A percentile compares a stretch with the other conserved stretches of the same genome.
Conservation (phyloP, 2,329 filamentous ascomycete species). For the Zasmidium cellare region DNA sequence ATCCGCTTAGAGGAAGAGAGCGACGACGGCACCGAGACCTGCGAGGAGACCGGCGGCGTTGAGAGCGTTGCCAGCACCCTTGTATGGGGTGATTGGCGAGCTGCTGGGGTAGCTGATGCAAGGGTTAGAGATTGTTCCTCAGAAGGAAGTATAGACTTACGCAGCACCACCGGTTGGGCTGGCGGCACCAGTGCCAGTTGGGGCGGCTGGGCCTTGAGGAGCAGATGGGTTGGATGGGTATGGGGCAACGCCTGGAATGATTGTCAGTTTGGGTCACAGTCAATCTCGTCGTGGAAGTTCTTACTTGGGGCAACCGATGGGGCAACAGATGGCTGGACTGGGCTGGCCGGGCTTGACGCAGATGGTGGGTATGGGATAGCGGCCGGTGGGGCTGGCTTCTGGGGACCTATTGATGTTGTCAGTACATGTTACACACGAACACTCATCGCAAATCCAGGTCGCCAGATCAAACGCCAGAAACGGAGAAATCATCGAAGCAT, state of each 20-base stretch:
- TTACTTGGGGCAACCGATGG: no score
- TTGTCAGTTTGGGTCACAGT: no score
- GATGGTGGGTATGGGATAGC: conserved; percentile 1
- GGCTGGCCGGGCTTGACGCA: neutral
- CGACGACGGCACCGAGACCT: conserved; percentile 25
- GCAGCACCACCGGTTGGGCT: conserved; percentile 8
- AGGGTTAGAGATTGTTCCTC: no score
- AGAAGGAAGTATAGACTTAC: conserved; percentile 2
- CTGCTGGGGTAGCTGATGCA: conserved; percentile 1
- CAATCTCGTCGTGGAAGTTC: no score
- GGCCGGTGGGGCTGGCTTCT: neutral
- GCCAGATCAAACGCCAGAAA: no score
- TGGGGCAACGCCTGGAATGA: neutral
- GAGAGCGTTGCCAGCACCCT: conserved; percentile 19
- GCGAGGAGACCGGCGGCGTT: conserved; percentile 24
- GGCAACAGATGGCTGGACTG: no score
- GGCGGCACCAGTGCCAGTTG: conserved; percentile 14
- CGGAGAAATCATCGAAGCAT: no score
- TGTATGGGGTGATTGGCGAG: conserved; percentile 19
- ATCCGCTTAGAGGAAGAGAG: conserved; percentile 28
- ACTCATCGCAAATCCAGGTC: no score
- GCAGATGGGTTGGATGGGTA: neutral
- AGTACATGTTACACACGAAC: neutral
- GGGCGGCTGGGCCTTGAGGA: neutral
- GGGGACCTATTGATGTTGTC: no score